These are phyloP conservation scores for Periconia sp. DNA, from an alignment of 2,329 filamentous ascomycete species.

Conservation along the genomic window DNA sequence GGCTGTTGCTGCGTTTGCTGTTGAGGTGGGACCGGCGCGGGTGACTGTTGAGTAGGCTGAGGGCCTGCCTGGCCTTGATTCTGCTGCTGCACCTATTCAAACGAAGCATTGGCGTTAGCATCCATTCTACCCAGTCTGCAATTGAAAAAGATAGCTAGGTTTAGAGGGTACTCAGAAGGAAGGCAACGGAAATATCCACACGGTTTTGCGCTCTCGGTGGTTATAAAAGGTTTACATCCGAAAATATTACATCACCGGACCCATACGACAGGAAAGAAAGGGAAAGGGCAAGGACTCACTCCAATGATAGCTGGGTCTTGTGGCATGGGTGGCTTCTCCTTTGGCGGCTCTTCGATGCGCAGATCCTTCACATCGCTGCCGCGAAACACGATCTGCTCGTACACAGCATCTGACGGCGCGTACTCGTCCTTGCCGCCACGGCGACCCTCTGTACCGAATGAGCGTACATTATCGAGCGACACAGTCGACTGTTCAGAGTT, in stretches of 20 bases:
- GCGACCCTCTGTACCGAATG: conserved; percentile 91
- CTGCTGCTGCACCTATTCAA: conserved; percentile 35
- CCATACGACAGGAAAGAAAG: conserved; percentile 15
- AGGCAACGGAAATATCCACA: conserved; percentile 99
- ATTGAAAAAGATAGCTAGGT: conserved; percentile 4
- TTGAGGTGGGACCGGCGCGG: conserved; percentile 35
- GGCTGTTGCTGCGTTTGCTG: conserved; percentile 33
- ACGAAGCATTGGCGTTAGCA: conserved; percentile 28
- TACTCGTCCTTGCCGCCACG: conserved; percentile 81
- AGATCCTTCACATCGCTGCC: conserved; percentile 98
- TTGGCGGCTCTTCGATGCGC: conserved; percentile 81
- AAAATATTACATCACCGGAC: conserved; percentile 85
- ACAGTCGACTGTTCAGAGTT: conserved; percentile 97
- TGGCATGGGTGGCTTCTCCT: conserved; percentile 72
- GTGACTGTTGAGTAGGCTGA: conserved; percentile 39
- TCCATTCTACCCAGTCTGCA: not conserved
- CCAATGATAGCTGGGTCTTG: conserved; percentile 96
- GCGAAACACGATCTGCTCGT: conserved; percentile 95
- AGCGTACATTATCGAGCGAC: conserved; percentile 93
- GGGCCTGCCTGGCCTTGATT: conserved; percentile 26
- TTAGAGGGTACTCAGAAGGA: conserved; percentile 79
- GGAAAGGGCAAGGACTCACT: conserved; percentile 65
- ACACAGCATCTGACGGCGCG: conserved; percentile 75
- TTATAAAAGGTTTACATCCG: conserved; percentile 89
- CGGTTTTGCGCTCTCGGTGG: conserved; percentile 91